Evolutionary conservation across 2,329 filamentous ascomycete genomes (phyloP).

Genomic region (Neonectria faginata): DNA sequence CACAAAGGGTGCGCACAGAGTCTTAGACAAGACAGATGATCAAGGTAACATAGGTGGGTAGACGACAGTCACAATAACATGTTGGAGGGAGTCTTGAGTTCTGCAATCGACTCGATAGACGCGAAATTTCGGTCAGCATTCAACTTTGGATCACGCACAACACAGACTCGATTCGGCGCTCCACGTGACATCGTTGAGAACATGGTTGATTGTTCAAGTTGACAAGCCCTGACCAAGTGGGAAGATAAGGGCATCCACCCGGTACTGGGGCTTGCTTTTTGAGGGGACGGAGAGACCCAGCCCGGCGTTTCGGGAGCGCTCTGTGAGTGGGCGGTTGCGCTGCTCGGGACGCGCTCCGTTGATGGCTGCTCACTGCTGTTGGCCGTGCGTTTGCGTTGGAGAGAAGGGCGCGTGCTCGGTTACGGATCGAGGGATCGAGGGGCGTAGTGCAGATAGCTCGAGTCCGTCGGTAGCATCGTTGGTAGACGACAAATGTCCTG

Average conservation of each 20-base stretch:
- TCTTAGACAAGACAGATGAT: not conserved
- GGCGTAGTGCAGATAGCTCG: not conserved
- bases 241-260: slow-evolving; percentile 33
- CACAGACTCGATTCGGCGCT: slow-evolving; percentile 3
- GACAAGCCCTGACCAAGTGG: slow-evolving; percentile 20
- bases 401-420: not conserved
- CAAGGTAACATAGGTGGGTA: not conserved
- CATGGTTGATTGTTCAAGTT: slow-evolving; percentile 41
- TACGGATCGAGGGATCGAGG: not conserved
- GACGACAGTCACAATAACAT: not conserved
- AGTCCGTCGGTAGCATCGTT: not conserved
- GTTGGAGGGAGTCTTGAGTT: not conserved
- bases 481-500: not conserved
- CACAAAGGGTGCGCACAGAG: not conserved
- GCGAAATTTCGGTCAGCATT: not conserved
- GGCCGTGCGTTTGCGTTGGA: slow-evolving; percentile 5
- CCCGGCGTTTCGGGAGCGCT: slow-evolving; percentile 32
- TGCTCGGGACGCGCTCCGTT: not conserved
- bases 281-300: slow-evolving; percentile 18
- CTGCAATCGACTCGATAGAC: not conserved
- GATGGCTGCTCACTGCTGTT: slow-evolving; percentile 1
- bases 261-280: slow-evolving; percentile 22
- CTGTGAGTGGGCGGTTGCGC: not conserved
- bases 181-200: slow-evolving; percentile 28
- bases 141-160: not conserved